Base-by-base conservation (phyloP, 2,329 filamentous ascomycete species). In the Aspergillus ochraceoroseus region DNA sequence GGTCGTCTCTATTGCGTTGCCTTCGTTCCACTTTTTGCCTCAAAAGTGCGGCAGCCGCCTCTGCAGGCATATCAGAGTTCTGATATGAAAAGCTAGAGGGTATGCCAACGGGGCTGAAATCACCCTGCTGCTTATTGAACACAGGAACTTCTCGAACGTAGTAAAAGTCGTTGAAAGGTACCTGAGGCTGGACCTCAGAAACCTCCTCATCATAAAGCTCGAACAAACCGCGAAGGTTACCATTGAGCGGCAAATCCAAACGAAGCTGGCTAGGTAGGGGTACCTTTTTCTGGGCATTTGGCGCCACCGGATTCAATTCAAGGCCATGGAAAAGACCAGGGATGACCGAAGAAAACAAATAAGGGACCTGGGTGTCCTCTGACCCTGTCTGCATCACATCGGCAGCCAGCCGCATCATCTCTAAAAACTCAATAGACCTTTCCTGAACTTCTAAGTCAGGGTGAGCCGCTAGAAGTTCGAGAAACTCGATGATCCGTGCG, bases 381-480 rank as follows among this genome's bases (percentile, higher is more conserved):
- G 52, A 46, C 26, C 57, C 52, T 3, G 62, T 55, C 3, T 56
- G 60, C 23, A 72, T 49, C 27, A 90, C 88, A 67, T 98, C 92
- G 1, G 82, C 80, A 2, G 87, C 87, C 30, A 98, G 73, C 43
- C 87, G 87, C 56, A 96, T 78, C 8, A 96, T 73, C 60, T 98
- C 92, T 0, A 88, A 76, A 54, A 95, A 94, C 59, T 95, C 89
- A 1, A 95, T 89, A 2, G 89, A 84, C 41, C 92, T 80, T 63
- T 96, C 92, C 65, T 98, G 92, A 3, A 98, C 88, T 60, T 98
- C 92, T 1, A 98, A 73, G 54, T 82, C 87, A 0, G 90, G 89
- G 61, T 96, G 87, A 27, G 82, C 73, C 0, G 82, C 80, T 11
- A 96, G 66, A 1, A 82, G 78, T 55, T 96, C 89, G 14, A 95